Percentiles rank a stretch among this genome's conserved stretches.
These are phyloP conservation scores for Galium porrigens DNA, from an alignment of 305 asterid species.

Conservation along the genomic window DNA sequence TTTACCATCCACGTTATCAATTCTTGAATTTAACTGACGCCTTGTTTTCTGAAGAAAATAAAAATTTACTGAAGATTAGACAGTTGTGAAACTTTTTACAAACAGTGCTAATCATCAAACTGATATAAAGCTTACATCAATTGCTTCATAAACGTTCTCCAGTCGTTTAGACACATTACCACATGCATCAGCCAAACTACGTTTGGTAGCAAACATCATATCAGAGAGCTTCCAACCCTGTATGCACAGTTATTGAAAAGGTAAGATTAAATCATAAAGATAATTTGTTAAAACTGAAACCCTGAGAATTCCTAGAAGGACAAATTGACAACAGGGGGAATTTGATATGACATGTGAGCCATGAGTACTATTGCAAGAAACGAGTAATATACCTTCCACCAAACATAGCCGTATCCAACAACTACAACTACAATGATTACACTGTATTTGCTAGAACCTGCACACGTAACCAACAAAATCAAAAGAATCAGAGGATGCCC, in stretches of 20 bases:
- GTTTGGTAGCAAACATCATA: conserved; percentile 94
- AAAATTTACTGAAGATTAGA: conserved; percentile 9
- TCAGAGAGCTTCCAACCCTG: conserved; percentile 89
- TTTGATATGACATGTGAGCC: neutral
- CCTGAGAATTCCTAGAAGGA: neutral
- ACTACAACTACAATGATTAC: conserved; percentile 29
- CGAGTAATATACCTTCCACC: neutral
- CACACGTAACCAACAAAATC: conserved; percentile 12
- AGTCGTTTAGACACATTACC: conserved; percentile 58
- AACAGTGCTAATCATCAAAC: neutral
- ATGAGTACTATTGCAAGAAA: neutral
- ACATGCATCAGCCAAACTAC: conserved; percentile 77
- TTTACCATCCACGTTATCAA: conserved; percentile 62
- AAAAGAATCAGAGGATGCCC: neutral
- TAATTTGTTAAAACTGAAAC: neutral
- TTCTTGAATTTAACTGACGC: conserved; percentile 55
- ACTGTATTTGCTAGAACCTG: conserved; percentile 70
- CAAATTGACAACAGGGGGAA: neutral
- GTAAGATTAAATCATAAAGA: neutral
- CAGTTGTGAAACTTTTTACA: neutral
- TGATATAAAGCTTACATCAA: conserved; percentile 34
- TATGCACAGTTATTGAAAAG: conserved; percentile 10
- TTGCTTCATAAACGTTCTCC: conserved; percentile 59
- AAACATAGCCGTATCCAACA: neutral
- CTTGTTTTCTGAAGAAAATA: conserved; percentile 49